A percentile compares a stretch with the other conserved stretches of the same genome.
Evolutionary conservation across 768 basidiomycete species (phyloP).

Genomic region (Coprinellus micaceus): DNA sequence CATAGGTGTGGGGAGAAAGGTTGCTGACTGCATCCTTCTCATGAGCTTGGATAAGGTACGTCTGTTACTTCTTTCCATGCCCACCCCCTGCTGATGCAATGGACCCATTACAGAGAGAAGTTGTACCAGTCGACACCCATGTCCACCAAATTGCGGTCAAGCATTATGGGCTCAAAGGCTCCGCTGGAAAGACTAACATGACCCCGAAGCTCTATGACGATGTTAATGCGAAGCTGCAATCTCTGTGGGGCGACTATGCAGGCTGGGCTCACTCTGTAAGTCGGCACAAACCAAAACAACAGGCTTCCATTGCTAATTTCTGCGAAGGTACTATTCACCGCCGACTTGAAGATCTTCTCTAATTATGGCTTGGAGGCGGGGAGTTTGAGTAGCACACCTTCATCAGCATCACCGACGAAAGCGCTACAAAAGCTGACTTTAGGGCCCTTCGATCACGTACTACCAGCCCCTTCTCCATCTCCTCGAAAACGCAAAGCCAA

Average conservation of each 20-base stretch:
- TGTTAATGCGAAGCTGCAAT: slow-evolving; percentile 55
- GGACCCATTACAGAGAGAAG: slow-evolving; percentile 54
- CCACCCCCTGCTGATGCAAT: neutral
- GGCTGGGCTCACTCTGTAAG: slow-evolving; percentile 88
- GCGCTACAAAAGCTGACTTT: slow-evolving; percentile 6
- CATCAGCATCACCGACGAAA: slow-evolving; percentile 12
- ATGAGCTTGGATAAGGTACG: slow-evolving; percentile 89
- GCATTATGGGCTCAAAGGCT: slow-evolving; percentile 63
- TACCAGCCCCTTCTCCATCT: slow-evolving; percentile 27
- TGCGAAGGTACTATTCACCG: slow-evolving; percentile 65
- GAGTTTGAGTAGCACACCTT: slow-evolving; percentile 19
- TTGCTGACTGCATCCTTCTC: slow-evolving; percentile 90
- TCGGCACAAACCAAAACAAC: no score
- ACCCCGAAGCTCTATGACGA: slow-evolving; percentile 75
- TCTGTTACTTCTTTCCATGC: neutral
- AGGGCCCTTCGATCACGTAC: neutral
- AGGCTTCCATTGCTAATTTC: neutral
- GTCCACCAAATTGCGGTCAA: slow-evolving; percentile 86
- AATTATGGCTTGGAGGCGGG: slow-evolving; percentile 39
- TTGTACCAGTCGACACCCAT: slow-evolving; percentile 95
- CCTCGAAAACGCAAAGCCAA: slow-evolving; percentile 29
- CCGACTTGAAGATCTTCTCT: slow-evolving; percentile 68
- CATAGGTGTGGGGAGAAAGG: slow-evolving; percentile 92
- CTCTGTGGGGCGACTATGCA: slow-evolving; percentile 79
- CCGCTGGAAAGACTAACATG: slow-evolving; percentile 54